A percentile compares a stretch with the other conserved stretches of the same genome.
These are phyloP conservation scores for Paracoccidioides brasiliensis DNA, from an alignment of 2,329 filamentous ascomycete species.

Conservation along the genomic window DNA sequence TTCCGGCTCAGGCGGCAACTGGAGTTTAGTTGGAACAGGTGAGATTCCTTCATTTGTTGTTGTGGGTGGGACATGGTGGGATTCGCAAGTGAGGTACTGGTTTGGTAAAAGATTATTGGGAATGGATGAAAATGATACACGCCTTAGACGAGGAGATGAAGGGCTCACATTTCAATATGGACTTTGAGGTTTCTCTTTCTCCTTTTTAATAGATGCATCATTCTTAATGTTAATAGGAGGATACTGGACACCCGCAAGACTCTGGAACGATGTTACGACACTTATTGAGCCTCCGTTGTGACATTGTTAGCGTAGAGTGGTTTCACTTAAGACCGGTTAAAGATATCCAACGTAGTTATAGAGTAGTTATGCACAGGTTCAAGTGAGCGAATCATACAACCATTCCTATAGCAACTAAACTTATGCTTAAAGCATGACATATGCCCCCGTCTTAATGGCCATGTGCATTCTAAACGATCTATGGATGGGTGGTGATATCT, in stretches of 20 bases:
- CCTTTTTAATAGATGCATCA: background rate
- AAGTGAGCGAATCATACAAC: too few species aligned
- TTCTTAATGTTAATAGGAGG: background rate
- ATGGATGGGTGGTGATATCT: too few species aligned
- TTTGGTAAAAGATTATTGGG: slow-evolving; percentile 9
- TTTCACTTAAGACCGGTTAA: too few species aligned
- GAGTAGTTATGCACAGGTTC: too few species aligned
- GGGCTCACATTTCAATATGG: slow-evolving; percentile 12
- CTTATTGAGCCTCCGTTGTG: background rate
- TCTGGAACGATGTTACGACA: background rate
- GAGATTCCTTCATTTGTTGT: slow-evolving; percentile 7
- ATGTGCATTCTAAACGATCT: too few species aligned
- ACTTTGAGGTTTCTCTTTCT: slow-evolving; percentile 1
- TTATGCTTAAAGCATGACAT: too few species aligned
- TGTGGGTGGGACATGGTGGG: slow-evolving; percentile 11
- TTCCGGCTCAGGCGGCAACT: background rate
- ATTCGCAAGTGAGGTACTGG: slow-evolving; percentile 9
- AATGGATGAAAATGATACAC: slow-evolving; percentile 6
- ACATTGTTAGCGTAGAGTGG: background rate
- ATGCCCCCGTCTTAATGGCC: too few species aligned
- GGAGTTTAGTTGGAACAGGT: background rate
- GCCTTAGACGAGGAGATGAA: slow-evolving; percentile 10
- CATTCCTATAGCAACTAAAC: too few species aligned
- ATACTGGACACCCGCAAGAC: background rate
- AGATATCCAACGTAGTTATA: too few species aligned